Conservation (phyloP, 2,329 filamentous ascomycete genomes). For the Talaromyces verruculosus region DNA sequence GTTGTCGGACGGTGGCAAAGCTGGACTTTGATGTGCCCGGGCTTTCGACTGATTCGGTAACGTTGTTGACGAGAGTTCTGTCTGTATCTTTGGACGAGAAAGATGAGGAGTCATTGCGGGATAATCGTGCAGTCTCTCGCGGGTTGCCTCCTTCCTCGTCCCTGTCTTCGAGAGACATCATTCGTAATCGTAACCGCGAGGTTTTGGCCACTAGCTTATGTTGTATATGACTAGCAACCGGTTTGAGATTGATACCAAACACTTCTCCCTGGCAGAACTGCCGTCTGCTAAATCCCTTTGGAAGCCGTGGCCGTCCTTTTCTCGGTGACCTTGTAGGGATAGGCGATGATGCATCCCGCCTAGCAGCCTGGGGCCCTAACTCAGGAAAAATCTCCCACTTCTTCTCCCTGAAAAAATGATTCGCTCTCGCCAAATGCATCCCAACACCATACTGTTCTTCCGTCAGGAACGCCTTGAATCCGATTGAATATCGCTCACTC, state of each 20-base stretch:
- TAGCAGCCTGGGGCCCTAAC: slow-evolving; percentile 32
- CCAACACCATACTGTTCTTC: slow-evolving; percentile 32
- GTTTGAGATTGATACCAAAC: slow-evolving; percentile 30
- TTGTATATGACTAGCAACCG: slow-evolving; percentile 38
- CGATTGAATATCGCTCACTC: slow-evolving; percentile 19
- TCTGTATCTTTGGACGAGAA: slow-evolving; percentile 1
- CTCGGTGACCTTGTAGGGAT: background rate
- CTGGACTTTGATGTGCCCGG: background rate
- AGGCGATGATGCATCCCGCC: background rate
- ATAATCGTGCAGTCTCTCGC: background rate
- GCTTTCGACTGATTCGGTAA: background rate
- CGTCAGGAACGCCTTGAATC: slow-evolving; percentile 26
- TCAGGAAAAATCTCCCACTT: slow-evolving; percentile 46
- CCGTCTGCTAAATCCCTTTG: slow-evolving; percentile 24
- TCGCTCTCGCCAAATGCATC: slow-evolving; percentile 28
- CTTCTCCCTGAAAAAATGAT: slow-evolving; percentile 43
- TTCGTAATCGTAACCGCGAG: slow-evolving; percentile 8
- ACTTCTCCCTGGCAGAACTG: slow-evolving; percentile 3
- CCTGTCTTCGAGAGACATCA: background rate
- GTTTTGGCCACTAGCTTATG: slow-evolving; percentile 28
- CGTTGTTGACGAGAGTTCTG: background rate
- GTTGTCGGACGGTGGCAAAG: slow-evolving; percentile 12
- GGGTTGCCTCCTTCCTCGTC: background rate
- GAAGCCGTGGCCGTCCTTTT: slow-evolving; percentile 23
- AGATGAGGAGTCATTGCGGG: slow-evolving; percentile 4